Evolutionary conservation across 495 filamentous ascomycete species (phyloP).

Genomic region (Podospora australis): DNA sequence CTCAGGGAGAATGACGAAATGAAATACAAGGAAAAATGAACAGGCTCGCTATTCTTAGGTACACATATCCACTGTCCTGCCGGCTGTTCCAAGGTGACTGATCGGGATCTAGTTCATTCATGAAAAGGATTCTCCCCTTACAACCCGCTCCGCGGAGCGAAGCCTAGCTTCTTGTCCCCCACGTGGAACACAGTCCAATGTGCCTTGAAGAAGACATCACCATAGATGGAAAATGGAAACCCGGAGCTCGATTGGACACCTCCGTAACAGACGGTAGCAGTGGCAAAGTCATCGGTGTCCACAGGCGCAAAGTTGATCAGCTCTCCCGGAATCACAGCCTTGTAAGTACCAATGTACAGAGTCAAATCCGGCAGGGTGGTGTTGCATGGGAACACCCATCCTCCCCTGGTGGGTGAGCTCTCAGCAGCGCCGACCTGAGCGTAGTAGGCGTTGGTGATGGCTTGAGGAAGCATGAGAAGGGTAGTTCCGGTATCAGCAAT

Average conservation of each 20-base stretch:
- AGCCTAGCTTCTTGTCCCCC: conserved; percentile 48
- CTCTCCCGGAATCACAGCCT: conserved; percentile 52
- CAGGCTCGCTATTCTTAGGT: too few species aligned
- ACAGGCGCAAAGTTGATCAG: conserved; percentile 54
- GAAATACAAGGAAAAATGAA: too few species aligned
- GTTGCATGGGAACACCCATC: conserved; percentile 36
- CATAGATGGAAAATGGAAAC: conserved; percentile 66
- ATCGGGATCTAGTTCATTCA: not conserved
- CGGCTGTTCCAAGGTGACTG: not conserved
- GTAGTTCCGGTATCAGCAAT: conserved; percentile 61
- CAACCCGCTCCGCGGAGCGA: conserved; percentile 42
- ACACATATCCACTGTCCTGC: too few species aligned
- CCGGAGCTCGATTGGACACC: conserved; percentile 58
- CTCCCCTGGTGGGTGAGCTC: conserved; percentile 45
- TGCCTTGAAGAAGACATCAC: conserved; percentile 78
- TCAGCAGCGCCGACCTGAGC: conserved; percentile 49
- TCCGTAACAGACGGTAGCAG: conserved; percentile 53
- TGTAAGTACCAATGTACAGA: conserved; percentile 55
- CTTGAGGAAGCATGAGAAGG: conserved; percentile 56
- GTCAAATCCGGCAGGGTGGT: conserved; percentile 29
- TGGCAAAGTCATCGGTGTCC: conserved; percentile 29
- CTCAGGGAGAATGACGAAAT: too few species aligned
- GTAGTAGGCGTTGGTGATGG: conserved; percentile 63
- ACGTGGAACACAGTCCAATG: conserved; percentile 74
- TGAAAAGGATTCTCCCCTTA: not conserved